These are phyloP conservation scores for Leccinum variicolor DNA, from an alignment of 768 basidiomycete species.

Conservation along the genomic window DNA sequence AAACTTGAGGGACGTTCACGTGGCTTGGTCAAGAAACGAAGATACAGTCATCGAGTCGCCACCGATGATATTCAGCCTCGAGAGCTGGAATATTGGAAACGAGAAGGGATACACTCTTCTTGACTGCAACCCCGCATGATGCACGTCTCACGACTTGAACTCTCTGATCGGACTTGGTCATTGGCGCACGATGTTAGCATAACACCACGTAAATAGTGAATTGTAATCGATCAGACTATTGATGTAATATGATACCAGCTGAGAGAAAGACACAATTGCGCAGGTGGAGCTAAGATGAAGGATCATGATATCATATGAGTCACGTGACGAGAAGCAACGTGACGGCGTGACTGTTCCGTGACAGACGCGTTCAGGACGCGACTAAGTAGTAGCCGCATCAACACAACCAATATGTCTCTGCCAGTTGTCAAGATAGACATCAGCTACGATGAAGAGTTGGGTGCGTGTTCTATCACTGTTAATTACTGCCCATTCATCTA, in stretches of 20 bases:
- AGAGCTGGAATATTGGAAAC: conserved; percentile 26
- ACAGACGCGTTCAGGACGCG: conserved; percentile 28
- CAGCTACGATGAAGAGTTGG: conserved; percentile 71
- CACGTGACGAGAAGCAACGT: conserved; percentile 14
- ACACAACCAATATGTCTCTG: conserved; percentile 49
- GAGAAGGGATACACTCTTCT: conserved; percentile 25
- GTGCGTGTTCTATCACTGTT: conserved; percentile 31
- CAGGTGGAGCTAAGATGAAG: too few species aligned
- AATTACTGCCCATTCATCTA: conserved; percentile 1
- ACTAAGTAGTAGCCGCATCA: conserved; percentile 1
- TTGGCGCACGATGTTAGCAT: not conserved
- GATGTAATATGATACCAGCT: not conserved
- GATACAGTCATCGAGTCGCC: conserved; percentile 23
- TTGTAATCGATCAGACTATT: not conserved
- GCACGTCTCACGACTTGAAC: not conserved
- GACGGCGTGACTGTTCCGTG: conserved; percentile 21
- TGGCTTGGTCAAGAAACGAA: conserved; percentile 23
- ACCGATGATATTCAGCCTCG: conserved; percentile 24
- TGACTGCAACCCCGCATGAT: conserved; percentile 9
- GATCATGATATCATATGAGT: too few species aligned
- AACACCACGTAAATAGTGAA: not conserved
- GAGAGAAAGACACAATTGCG: not conserved
- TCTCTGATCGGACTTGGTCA: not conserved
- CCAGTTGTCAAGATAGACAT: conserved; percentile 57
- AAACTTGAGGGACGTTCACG: conserved; percentile 42